phyloP scores from a whole-genome alignment of 2,329 filamentous ascomycete species.

The Tolypocladium cylindrosporum region DNA sequence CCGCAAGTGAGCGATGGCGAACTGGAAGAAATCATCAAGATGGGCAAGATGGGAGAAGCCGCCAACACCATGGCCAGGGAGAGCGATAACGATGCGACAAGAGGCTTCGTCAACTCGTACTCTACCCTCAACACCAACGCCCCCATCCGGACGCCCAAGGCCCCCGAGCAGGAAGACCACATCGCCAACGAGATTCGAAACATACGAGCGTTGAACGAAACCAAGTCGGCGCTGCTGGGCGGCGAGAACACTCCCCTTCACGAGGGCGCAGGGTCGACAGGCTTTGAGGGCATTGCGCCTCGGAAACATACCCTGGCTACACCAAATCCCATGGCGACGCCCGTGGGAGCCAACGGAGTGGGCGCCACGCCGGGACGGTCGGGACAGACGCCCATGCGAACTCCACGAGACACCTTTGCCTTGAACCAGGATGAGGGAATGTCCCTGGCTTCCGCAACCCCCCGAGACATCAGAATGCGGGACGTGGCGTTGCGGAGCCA shows the following conservation, averaged over 20 bases:
- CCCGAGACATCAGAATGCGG: conserved; percentile 62
- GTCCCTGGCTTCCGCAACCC: conserved; percentile 63
- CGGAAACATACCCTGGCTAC: conserved; percentile 76
- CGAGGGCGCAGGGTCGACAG: conserved; percentile 72
- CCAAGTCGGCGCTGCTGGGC: conserved; percentile 84
- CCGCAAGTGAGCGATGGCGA: conserved; percentile 91
- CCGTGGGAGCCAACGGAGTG: conserved; percentile 57
- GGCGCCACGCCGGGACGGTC: conserved; percentile 59
- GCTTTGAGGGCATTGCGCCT: conserved; percentile 77
- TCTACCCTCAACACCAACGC: conserved; percentile 68
- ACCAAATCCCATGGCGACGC: conserved; percentile 91
- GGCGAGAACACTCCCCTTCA: conserved; percentile 88
- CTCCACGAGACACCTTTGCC: conserved; percentile 77
- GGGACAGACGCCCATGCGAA: conserved; percentile 77
- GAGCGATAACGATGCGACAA: conserved; percentile 76
- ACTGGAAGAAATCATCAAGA: conserved; percentile 96
- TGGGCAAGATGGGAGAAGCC: conserved; percentile 87
- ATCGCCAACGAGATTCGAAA: conserved; percentile 96
- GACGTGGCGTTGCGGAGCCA: conserved; percentile 60
- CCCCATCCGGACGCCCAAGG: conserved; percentile 85
- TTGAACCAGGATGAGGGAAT: conserved; percentile 66
- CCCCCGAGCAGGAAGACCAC: conserved; percentile 84
- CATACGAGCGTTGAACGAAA: conserved; percentile 83
- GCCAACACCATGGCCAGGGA: conserved; percentile 66
- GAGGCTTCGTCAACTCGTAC: conserved; percentile 82